Conservation (phyloP, 1,284 basidiomycete species). For the Volvariella surrecta region DNA sequence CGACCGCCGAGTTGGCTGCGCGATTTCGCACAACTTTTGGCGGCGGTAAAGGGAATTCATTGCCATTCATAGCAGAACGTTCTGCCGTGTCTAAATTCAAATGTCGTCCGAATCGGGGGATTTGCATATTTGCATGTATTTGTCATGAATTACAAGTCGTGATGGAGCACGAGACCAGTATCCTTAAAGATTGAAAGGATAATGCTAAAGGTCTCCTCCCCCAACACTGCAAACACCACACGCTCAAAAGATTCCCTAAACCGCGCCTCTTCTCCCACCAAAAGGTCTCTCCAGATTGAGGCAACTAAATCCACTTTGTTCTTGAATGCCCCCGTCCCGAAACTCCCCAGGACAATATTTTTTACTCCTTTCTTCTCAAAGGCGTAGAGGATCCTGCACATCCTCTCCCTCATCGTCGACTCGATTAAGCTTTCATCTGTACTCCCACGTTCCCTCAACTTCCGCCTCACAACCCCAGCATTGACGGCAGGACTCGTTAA, state of each 20-base stretch:
- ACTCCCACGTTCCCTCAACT: slow-evolving; percentile 16
- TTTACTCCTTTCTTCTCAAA: slow-evolving; percentile 52
- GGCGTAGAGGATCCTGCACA: slow-evolving; percentile 53
- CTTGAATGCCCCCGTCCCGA: slow-evolving; percentile 68
- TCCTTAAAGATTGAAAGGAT: slow-evolving; percentile 43
- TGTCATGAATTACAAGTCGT: neutral
- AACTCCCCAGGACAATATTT: slow-evolving; percentile 60
- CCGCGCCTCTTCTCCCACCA: slow-evolving; percentile 18
- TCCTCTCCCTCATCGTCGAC: slow-evolving; percentile 37
- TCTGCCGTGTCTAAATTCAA: too few relatives aligned
- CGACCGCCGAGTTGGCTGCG: too few relatives aligned
- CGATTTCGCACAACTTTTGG: too few relatives aligned
- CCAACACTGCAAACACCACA: slow-evolving; percentile 16
- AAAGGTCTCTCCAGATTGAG: slow-evolving; percentile 51
- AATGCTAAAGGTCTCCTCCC: slow-evolving; percentile 12
- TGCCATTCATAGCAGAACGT: too few relatives aligned
- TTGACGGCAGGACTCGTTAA: slow-evolving; percentile 67
- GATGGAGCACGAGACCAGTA: neutral
- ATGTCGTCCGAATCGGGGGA: too few relatives aligned
- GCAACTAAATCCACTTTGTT: slow-evolving; percentile 53
- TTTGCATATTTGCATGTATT: too few relatives aligned
- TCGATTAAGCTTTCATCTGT: slow-evolving; percentile 10
- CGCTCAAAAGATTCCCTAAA: slow-evolving; percentile 12
- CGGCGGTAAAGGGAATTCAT: too few relatives aligned
- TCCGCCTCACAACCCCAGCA: slow-evolving; percentile 53